A percentile compares a stretch with the other conserved stretches of the same genome.
phyloP scores from a whole-genome alignment of 2,329 filamentous ascomycete species.

The Zopfia rhizophila region DNA sequence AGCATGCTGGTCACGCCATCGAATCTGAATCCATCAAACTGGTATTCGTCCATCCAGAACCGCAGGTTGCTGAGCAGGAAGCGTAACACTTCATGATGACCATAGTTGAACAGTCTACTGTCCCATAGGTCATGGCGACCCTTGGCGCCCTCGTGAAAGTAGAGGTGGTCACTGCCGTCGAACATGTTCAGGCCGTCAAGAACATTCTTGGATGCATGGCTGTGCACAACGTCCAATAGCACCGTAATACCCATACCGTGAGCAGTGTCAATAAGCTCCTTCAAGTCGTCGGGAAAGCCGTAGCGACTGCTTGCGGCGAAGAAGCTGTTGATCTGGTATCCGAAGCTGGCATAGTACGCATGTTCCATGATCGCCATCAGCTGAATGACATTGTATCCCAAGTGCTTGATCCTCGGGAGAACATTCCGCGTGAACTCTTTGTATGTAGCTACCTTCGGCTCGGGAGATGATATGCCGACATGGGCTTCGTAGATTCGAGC shows the following conservation, averaged over 20 bases:
- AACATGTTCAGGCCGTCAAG: conserved; percentile 95
- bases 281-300: conserved; percentile 91
- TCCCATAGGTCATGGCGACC: conserved; percentile 96
- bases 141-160: conserved; percentile 89
- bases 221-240: conserved; percentile 94
- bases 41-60: conserved; percentile 99
- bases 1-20: conserved; percentile 99
- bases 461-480: conserved; percentile 94
- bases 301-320: conserved; percentile 97
- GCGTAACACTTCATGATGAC: conserved; percentile 90
- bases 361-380: conserved; percentile 99
- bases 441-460: conserved; percentile 89
- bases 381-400: conserved; percentile 98
- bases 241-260: conserved; percentile 91
- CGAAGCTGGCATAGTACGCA: conserved; percentile 98
- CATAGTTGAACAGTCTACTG: conserved; percentile 96
- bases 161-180: conserved; percentile 92
- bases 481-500: conserved; percentile 98
- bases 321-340: conserved; percentile 99
- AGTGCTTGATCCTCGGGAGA: conserved; percentile 85
- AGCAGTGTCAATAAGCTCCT: conserved; percentile 94
- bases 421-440: conserved; percentile 96
- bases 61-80: conserved; percentile 94
- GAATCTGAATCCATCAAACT: conserved; percentile 96
- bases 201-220: conserved; percentile 97